Base-by-base conservation (phyloP, 78 protist species). In the Tieghemostelium lacteum region DNA sequence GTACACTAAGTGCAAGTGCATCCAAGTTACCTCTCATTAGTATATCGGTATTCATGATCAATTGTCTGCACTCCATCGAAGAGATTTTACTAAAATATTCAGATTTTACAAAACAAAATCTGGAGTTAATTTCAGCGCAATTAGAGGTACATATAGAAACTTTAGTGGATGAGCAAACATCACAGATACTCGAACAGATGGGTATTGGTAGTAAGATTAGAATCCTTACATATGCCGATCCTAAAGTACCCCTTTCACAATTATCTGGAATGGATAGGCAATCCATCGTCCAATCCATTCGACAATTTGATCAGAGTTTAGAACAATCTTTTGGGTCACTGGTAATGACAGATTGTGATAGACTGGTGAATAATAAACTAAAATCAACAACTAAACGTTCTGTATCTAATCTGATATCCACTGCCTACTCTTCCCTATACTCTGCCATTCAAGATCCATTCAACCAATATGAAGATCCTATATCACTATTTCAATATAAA, bases 111-210 rank as follows among this genome's bases (percentile, higher is more conserved):
- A 70, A 58, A 40, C 24, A 65, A 0, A 54, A 73, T 72, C 40
- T 63, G 7, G 93, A 87, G 42, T 24, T 74, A 1, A 17, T 73
- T 40, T 22, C 70, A 0, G 52, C 58, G 2, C 93, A 73, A 73
- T 74, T 87, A 20, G 86, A 87, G 29, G 93, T 75, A 5, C 93
- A 87, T 29, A 87, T 87, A 86, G 93, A 87, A 14, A 87, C 93
- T 6, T 37, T 87, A 40, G 93, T 87, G 1, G 93, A 87, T 2
- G 93, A 87, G 16, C 93, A 87, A 39, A 76, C 93, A 2, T 60
- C 86, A 0, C 73, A 70, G 16, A 37, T 74, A 5, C 2, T 87
- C 4, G 28, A 36, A 29, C 65, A 37, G 2, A 39, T 76, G 42
- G 93, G 85, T 0, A 64, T 87, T n/a, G 75, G 74, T 22, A 24